phyloP scores from a whole-genome alignment of 345 rosid species.

The Mangifera indica region DNA sequence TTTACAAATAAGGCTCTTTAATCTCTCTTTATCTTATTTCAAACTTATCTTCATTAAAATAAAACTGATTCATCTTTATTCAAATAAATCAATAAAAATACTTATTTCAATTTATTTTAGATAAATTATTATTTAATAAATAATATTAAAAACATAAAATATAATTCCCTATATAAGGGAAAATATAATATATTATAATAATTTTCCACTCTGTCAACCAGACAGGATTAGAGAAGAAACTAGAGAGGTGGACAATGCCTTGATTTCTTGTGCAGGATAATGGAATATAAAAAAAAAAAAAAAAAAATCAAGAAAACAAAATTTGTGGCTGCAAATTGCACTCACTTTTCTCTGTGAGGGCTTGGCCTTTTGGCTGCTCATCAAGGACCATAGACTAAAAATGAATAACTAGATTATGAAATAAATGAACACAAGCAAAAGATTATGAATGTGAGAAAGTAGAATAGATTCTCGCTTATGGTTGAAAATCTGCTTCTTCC shows the following conservation, averaged over 20 bases:
- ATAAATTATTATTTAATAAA: too few species aligned
- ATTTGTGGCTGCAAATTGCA: conserved; percentile 61
- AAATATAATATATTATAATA: not conserved
- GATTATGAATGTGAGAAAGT: conserved; percentile 1
- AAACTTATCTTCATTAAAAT: too few species aligned
- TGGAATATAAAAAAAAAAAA: conserved; percentile 14
- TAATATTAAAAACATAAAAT: too few species aligned
- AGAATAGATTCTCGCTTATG: not conserved
- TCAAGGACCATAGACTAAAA: conserved; percentile 4
- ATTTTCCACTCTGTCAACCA: conserved; percentile 38
- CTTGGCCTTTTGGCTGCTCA: conserved; percentile 12
- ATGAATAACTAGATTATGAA: not conserved
- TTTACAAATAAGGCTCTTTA: too few species aligned
- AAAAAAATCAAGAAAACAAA: conserved; percentile 30
- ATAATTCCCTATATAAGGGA: too few species aligned
- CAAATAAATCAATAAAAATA: too few species aligned
- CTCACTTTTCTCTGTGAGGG: conserved; percentile 16
- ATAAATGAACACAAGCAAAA: not conserved
- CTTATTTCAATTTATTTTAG: too few species aligned
- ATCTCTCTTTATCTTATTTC: too few species aligned
- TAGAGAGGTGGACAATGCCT: conserved; percentile 33
- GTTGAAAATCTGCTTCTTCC: conserved; percentile 10
- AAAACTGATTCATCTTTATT: too few species aligned
- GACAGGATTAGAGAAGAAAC: conserved; percentile 37
- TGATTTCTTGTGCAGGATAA: conserved; percentile 30